These are phyloP conservation scores for Candida sonorensis DNA, from an alignment of 805 yeast genomes.

Conservation along the genomic window DNA sequence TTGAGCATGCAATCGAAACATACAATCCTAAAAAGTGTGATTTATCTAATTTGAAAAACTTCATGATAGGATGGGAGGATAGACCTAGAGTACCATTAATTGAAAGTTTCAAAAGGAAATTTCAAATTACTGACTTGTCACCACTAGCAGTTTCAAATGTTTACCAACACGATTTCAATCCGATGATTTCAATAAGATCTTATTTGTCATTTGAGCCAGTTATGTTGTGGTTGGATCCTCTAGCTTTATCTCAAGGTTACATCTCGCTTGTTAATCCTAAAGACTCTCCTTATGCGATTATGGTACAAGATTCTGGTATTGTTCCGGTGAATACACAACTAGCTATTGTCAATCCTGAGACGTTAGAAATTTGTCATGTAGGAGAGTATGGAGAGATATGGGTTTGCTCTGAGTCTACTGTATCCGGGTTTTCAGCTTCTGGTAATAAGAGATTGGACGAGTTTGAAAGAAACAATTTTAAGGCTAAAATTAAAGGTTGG, in stretches of 20 bases:
- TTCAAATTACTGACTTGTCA: constrained; percentile 58
- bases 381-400: constrained; percentile 98
- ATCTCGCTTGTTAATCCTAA: constrained; percentile 72
- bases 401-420: constrained; percentile 88
- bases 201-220: constrained; percentile 86
- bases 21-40: constrained; percentile 48
- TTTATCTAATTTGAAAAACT: constrained; percentile 60
- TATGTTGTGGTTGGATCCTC: constrained; percentile 79
- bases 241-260: constrained; percentile 85
- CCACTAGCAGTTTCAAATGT: constrained; percentile 68
- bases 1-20: constrained; percentile 58
- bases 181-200: constrained; percentile 77
- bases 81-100: constrained; percentile 64
- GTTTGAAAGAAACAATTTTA: constrained; percentile 48
- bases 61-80: constrained; percentile 74
- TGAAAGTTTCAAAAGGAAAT: constrained; percentile 50
- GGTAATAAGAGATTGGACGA: constrained; percentile 35
- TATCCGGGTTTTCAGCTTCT: constrained; percentile 50
- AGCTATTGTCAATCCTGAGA: constrained; percentile 94
- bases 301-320: constrained; percentile 90
- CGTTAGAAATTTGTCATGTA: constrained; percentile 63
- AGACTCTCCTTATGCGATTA: constrained; percentile 60
- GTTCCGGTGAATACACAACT: constrained; percentile 93
- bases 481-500: constrained; percentile 58
- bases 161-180: constrained; percentile 74